Evolutionary conservation across 2,329 filamentous ascomycete genomes (phyloP), one percentile per base, ranked within the genome.

Genomic region (Rhinocladiella similis): DNA sequence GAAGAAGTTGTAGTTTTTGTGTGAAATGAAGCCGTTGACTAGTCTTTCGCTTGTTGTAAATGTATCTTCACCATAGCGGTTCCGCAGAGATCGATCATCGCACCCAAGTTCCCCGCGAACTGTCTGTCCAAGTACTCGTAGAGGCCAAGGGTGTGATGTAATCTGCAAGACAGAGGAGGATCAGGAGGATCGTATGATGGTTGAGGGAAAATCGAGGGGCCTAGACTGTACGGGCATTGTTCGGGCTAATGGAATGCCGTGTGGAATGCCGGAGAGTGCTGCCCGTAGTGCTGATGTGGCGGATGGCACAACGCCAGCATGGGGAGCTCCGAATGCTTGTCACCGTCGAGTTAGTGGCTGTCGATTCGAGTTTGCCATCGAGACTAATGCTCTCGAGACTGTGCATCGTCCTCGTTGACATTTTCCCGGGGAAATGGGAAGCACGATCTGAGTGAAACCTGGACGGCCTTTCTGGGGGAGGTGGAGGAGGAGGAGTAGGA

Each of bases 221-320:
- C 45, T 43, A 47, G 36, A 45, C 14, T 35, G 29, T 13, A n/a
- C 57, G 57, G 57, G 19, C 38, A 25, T 47, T 47, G 49, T 41
- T 60, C 57, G 57, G 57, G 47, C 55, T 33, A 50, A 56, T 50
- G 54, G 54, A 57, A 47, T 41, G 18, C 13, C 38, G 43, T 22
- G 20, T 43, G 35, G 43, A 46, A 29, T 5, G 19, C 25, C 29
- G 46, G 46, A 19, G 43, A 20, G 5, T 5, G 19, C 29, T 41
- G 6, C 18, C n/a, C n/a, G 38, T 41, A 5, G 38, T 2, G 38
- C 35, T 16, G 22, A 42, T 18, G 12, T 42, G 38, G 19, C 16
- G 9, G 22, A 7, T 25, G 22, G 22, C 22, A 25, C 22, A 7
- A 25, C 22, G 22, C 22, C 22, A 25, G 4, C 22, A 4, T 25